Percentiles rank a stretch among this genome's conserved stretches.
Evolutionary conservation across 129 eudicot species (phyloP).

Genomic region (Helianthus annuus): DNA sequence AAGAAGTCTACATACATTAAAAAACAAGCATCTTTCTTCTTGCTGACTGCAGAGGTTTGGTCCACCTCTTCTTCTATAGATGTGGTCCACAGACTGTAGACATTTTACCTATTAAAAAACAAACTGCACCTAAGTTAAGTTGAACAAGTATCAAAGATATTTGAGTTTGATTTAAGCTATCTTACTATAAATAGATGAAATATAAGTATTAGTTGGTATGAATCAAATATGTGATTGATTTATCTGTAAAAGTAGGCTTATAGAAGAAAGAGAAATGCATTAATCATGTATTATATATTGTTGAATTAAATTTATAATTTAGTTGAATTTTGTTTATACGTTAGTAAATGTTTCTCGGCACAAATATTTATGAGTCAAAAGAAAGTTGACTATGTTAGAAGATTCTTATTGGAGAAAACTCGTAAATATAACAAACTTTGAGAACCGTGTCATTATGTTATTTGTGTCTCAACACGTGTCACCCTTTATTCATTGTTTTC

Average conservation of each 20-base stretch:
- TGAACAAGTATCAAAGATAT: no score
- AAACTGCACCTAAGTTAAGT: no score
- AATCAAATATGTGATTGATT: neutral
- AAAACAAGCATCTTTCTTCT: no score
- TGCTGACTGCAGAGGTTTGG: no score
- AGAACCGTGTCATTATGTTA: constrained; percentile 13
- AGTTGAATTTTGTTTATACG: constrained; percentile 2
- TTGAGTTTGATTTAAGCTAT: neutral
- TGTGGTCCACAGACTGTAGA: no score
- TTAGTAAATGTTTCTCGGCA: neutral
- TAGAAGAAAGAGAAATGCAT: neutral
- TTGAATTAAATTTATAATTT: neutral
- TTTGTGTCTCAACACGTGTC: constrained; percentile 4
- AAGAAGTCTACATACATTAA: no score
- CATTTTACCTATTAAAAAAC: no score
- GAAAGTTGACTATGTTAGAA: neutral
- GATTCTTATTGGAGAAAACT: neutral
- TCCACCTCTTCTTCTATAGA: no score
- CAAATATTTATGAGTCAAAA: neutral
- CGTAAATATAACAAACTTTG: constrained; percentile 10
- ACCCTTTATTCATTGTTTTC: neutral
- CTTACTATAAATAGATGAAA: neutral
- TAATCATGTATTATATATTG: neutral
- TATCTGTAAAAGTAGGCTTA: neutral
- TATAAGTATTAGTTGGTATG: neutral